phyloP scores from a whole-genome alignment of 2,329 filamentous ascomycete genomes.

The Verticillium tricorpus region DNA sequence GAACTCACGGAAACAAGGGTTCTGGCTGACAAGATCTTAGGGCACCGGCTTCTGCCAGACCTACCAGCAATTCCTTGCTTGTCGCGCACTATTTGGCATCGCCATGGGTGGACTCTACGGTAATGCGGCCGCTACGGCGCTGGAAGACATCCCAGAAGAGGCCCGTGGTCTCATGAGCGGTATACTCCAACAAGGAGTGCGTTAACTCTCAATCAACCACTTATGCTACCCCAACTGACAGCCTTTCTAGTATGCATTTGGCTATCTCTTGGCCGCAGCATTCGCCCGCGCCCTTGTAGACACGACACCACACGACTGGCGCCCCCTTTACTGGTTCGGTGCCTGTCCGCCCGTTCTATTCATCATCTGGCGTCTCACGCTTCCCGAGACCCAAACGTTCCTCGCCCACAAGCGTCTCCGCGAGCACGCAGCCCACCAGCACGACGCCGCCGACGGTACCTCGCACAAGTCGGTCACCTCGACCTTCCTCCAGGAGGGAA shows the following conservation, averaged over 20 bases:
- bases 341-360: constrained; percentile 75
- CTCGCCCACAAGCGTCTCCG: constrained; percentile 61
- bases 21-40: not conserved
- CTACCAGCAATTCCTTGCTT: constrained; percentile 68
- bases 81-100: constrained; percentile 70
- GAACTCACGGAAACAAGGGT: not conserved
- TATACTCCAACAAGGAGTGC: constrained; percentile 64
- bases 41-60: constrained; percentile 65
- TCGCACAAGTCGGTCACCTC: constrained; percentile 45
- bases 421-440: constrained; percentile 26
- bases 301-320: constrained; percentile 76
- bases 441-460: constrained; percentile 11
- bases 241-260: constrained; percentile 45
- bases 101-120: constrained; percentile 81
- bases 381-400: constrained; percentile 77
- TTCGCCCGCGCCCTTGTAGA: constrained; percentile 64
- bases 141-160: constrained; percentile 67
- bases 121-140: constrained; percentile 72
- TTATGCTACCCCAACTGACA: not conserved
- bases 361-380: constrained; percentile 70
- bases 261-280: constrained; percentile 59
- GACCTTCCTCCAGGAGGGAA: constrained; percentile 72
- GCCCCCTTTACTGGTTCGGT: constrained; percentile 86
- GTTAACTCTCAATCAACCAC: not conserved
- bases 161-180: constrained; percentile 71